These are phyloP conservation scores for Pelargonium myrrhifolium DNA, from an alignment of 441 rosid genomes.

Conservation along the genomic window DNA sequence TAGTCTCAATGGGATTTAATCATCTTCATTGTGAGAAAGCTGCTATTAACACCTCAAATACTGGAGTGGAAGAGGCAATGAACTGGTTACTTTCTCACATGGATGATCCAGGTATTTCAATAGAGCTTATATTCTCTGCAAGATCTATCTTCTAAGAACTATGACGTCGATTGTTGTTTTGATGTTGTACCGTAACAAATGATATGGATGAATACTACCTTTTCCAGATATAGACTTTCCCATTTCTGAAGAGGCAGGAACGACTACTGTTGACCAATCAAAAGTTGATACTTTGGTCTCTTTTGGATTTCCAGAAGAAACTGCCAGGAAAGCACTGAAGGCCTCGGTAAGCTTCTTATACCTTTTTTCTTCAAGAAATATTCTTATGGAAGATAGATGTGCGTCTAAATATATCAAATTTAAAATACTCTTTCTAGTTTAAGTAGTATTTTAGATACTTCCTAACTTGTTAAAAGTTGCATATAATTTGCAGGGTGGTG, in stretches of 20 bases:
- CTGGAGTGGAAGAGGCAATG: conserved; percentile 93
- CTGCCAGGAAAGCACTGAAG: conserved; percentile 76
- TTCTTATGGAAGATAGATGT: conserved; percentile 4
- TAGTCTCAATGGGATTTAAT: conserved; percentile 84
- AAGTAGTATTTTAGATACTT: too few relatives aligned
- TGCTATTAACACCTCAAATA: conserved; percentile 69
- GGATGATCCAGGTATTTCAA: conserved; percentile 81
- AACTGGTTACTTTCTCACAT: conserved; percentile 88
- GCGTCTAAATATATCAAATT: background rate
- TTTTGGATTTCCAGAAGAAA: conserved; percentile 79
- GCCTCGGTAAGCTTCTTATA: conserved; percentile 48
- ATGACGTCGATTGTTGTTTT: background rate
- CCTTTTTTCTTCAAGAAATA: conserved; percentile 5
- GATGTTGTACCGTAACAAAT: background rate
- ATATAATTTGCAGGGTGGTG: conserved; percentile 53
- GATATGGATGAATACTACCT: conserved; percentile 1
- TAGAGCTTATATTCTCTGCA: background rate
- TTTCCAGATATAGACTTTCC: conserved; percentile 68
- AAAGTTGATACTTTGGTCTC: conserved; percentile 67
- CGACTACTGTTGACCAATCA: conserved; percentile 47
- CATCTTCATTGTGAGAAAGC: conserved; percentile 91
- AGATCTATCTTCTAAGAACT: background rate
- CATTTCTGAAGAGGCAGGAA: conserved; percentile 35
- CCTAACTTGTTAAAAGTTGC: background rate
- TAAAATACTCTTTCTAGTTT: background rate